Conservation (phyloP, 2,329 filamentous ascomycete species). For the Penicillium occitanis region DNA sequence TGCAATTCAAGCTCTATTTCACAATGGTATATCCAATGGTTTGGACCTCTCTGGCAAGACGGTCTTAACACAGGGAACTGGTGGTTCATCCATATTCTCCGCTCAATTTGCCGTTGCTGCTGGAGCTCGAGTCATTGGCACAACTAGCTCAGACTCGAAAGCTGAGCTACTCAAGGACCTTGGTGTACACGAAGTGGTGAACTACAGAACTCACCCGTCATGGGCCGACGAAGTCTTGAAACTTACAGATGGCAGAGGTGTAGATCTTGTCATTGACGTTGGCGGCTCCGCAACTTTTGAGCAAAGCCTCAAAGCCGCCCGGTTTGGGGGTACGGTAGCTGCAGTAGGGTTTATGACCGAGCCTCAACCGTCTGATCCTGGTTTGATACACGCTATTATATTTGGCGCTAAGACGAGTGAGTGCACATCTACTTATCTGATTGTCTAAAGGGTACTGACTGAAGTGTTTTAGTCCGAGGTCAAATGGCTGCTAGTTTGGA, state of each 20-base stretch:
- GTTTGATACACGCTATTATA: neutral
- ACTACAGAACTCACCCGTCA: slow-evolving; percentile 43
- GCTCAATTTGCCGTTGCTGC: slow-evolving; percentile 45
- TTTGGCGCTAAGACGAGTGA: slow-evolving; percentile 4
- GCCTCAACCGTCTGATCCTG: slow-evolving; percentile 1
- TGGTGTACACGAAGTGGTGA: slow-evolving; percentile 45
- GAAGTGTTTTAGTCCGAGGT: neutral
- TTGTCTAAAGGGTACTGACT: neutral
- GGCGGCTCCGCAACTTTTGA: slow-evolving; percentile 44
- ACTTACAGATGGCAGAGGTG: slow-evolving; percentile 43
- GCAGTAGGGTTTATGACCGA: slow-evolving; percentile 53
- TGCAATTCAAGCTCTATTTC: slow-evolving; percentile 55
- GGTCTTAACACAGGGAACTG: slow-evolving; percentile 56
- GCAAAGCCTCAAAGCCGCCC: slow-evolving; percentile 42
- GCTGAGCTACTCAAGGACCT: slow-evolving; percentile 52
- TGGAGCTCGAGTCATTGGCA: slow-evolving; percentile 59
- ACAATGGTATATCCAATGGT: slow-evolving; percentile 37
- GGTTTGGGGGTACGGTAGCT: slow-evolving; percentile 42
- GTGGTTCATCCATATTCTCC: slow-evolving; percentile 54
- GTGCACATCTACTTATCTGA: neutral
- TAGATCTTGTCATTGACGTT: slow-evolving; percentile 42
- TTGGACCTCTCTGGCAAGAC: slow-evolving; percentile 42
- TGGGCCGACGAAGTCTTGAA: slow-evolving; percentile 42
- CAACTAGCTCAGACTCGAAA: slow-evolving; percentile 55
- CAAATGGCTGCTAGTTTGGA: slow-evolving; percentile 1